These are phyloP conservation scores for Penicillium janthinellum DNA, from an alignment of 2,329 filamentous ascomycete species.

Conservation along the genomic window DNA sequence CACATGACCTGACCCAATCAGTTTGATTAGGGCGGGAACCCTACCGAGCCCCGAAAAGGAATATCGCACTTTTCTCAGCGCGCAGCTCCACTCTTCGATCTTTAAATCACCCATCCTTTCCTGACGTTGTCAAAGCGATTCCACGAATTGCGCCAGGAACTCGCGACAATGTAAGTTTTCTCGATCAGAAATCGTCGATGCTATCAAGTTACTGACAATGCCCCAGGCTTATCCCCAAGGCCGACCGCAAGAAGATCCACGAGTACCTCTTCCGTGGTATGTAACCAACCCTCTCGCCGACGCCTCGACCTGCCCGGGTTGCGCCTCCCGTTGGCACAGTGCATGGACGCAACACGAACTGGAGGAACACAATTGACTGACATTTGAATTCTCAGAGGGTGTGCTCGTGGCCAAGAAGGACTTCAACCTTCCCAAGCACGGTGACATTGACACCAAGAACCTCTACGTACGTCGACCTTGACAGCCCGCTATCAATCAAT, in stretches of 20 bases:
- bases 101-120: constrained; percentile 40
- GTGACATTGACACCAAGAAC: constrained; percentile 99
- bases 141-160: constrained; percentile 56
- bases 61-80: constrained; percentile 41
- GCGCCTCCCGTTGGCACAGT: constrained; percentile 4
- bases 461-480: constrained; percentile 66
- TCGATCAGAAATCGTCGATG: not conserved
- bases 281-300: constrained; percentile 30
- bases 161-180: constrained; percentile 54
- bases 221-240: constrained; percentile 95
- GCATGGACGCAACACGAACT: not conserved
- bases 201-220: constrained; percentile 21
- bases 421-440: constrained; percentile 97
- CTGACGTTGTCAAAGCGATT: constrained; percentile 55
- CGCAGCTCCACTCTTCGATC: constrained; percentile 38
- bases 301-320: constrained; percentile 20
- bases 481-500: not conserved
- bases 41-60: constrained; percentile 32
- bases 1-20: constrained; percentile 7
- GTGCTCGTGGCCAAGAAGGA: constrained; percentile 98
- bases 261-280: constrained; percentile 97
- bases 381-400: constrained; percentile 56
- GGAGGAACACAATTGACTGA: constrained; percentile 17
- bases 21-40: constrained; percentile 34
- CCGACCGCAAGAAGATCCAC: constrained; percentile 99